Evolutionary conservation across 2,329 filamentous ascomycete species (phyloP).

Genomic region (Botryosphaeria agaves): DNA sequence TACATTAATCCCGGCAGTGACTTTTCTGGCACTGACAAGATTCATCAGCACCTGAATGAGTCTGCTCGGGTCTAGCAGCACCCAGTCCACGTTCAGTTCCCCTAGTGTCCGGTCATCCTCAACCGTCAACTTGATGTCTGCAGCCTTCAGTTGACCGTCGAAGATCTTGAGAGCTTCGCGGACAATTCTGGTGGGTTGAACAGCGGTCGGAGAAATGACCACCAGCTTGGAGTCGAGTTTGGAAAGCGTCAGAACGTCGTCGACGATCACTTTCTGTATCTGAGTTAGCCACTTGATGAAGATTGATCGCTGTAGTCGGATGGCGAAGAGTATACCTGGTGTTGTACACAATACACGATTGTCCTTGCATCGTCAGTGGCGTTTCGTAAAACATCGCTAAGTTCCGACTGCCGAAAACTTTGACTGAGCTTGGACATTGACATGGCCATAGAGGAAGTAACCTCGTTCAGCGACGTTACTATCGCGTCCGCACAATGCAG

Average conservation of each 20-base stretch:
- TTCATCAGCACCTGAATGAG: conserved; percentile 15
- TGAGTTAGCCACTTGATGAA: background rate
- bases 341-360: conserved; percentile 24
- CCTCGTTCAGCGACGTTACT: conserved; percentile 8
- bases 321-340: no score
- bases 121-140: conserved; percentile 11
- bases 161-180: conserved; percentile 15
- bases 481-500: conserved; percentile 27
- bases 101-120: conserved; percentile 10
- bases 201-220: conserved; percentile 9
- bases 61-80: conserved; percentile 11
- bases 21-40: conserved; percentile 12
- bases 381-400: conserved; percentile 7
- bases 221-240: conserved; percentile 16
- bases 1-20: no score
- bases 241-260: conserved; percentile 22
- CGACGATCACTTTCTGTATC: conserved; percentile 16
- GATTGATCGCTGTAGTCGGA: background rate
- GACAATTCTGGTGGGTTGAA: conserved; percentile 11
- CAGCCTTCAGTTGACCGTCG: conserved; percentile 15
- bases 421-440: background rate
- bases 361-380: conserved; percentile 19
- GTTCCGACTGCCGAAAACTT: background rate
- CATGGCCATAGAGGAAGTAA: background rate
- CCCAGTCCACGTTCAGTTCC: conserved; percentile 6